Conservation (phyloP, 768 basidiomycete genomes). For the Termitomyces sp. region DNA sequence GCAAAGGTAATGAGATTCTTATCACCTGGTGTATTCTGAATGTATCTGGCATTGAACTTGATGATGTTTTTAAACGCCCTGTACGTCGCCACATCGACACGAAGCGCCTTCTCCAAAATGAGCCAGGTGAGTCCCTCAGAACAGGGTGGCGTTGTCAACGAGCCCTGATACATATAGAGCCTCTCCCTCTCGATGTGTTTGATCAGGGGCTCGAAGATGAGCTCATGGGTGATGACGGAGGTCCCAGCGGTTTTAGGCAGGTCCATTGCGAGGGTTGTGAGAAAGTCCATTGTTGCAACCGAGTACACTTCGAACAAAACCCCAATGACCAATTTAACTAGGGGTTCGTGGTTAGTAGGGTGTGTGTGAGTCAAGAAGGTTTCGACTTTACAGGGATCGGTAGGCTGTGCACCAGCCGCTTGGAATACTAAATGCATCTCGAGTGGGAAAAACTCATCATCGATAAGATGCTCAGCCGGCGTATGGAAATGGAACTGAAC, state of each 20-base stretch:
- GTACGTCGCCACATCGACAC: conserved; percentile 1
- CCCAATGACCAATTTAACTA: conserved; percentile 3
- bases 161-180: conserved; percentile 7
- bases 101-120: not conserved
- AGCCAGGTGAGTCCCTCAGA: conserved; percentile 8
- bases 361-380: not conserved
- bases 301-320: conserved; percentile 4
- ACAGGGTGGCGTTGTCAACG: conserved; percentile 12
- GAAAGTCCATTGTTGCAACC: not conserved
- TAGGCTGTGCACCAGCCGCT: not conserved
- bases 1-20: conserved; percentile 7
- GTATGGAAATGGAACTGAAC: conserved; percentile 14
- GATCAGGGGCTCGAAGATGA: not conserved
- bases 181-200: not conserved
- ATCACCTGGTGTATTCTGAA: conserved; percentile 6
- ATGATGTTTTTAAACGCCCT: conserved; percentile 6
- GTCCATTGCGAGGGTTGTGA: not conserved
- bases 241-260: not conserved
- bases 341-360: not conserved
- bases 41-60: conserved; percentile 9
- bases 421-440: conserved; percentile 14
- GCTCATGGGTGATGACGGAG: not conserved
- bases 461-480: conserved; percentile 9
- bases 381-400: not conserved
- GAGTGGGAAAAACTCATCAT: conserved; percentile 6